Base-by-base conservation (phyloP, 164 flowering plant species). In the Brasenia schreberi region DNA sequence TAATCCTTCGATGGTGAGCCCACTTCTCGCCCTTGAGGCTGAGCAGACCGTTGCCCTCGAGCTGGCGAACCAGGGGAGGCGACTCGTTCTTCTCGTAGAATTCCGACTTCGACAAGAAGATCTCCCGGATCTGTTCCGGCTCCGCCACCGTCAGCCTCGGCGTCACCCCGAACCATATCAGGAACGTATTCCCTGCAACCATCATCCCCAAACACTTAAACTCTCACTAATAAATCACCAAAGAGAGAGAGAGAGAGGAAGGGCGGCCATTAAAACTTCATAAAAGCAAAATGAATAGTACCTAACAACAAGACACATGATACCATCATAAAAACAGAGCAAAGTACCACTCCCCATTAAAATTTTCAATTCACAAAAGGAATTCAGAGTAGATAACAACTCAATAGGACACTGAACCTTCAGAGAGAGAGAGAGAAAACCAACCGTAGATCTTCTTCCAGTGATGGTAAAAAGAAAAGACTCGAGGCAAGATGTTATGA, bases 401-500 rank as follows among this genome's bases (percentile, higher is more conserved):
- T 5, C 59, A 42, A 61, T 18, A 18, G 5, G 11, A 43, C 49
- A 62, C 14, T 7, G 12, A 62, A 66, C 6, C 61, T 19, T 10
- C 61, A 58, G 43, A 61, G 33, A 76, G 59, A 52, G 39, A 58
- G 61, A 63, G 43, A 12, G 18, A 52, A 68, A 68, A 18, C 17
- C 10, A 43, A 95, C 99, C 99, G 74, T 95, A 92, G 64, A 92
- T 84, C 81, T 95, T 95, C 82, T 81, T 95, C 99, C 99, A 95
- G 68, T 95, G 97, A 68, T 92, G 97, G 72, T 92, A 92, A 74
- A 95, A 95, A 59, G 99, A 80, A 71, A 95, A 87, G 59, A 90
- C 99, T 72, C 97, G 77, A 58, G 99, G 97, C 58, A 92, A 88
- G 14, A 95, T 95, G 73, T 92, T 92, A 80, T 95, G 99, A 58